Percentiles rank a stretch among this genome's conserved stretches.
Conservation (phyloP, 1,139 yeast species). For the Eremothecium gossypii region DNA sequence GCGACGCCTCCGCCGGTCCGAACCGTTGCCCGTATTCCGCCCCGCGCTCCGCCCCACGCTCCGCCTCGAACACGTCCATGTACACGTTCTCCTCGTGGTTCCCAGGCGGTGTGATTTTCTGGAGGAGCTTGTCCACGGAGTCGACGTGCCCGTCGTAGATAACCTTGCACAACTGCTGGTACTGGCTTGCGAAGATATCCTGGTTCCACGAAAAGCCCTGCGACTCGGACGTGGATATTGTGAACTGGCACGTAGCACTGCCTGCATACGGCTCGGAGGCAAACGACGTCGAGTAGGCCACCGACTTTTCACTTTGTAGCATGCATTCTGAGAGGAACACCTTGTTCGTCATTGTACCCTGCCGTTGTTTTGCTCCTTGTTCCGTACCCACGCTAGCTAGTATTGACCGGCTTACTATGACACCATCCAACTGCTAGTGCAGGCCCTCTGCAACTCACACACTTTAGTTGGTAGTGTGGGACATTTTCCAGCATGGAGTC, state of each 20-base stretch:
- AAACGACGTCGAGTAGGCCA: conserved; percentile 17
- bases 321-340: conserved; percentile 13
- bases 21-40: conserved; percentile 1
- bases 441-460: no score
- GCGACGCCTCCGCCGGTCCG: conserved; percentile 9
- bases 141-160: conserved; percentile 27
- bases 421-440: no score
- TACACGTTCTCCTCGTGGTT: not conserved
- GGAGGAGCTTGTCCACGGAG: conserved; percentile 12
- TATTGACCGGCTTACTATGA: no score
- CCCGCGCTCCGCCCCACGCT: conserved; percentile 6
- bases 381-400: no score
- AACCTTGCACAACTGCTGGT: conserved; percentile 26
- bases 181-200: conserved; percentile 27
- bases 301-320: conserved; percentile 18
- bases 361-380: no score
- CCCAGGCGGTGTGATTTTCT: conserved; percentile 1
- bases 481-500: no score
- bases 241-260: conserved; percentile 10
- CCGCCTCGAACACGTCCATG: conserved; percentile 3
- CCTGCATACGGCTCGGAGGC: conserved; percentile 8
- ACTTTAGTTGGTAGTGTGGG: no score
- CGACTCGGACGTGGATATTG: conserved; percentile 20
- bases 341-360: not conserved
- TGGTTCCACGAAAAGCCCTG: conserved; percentile 30